These are phyloP conservation scores for Penicilliopsis zonata DNA, from an alignment of 495 filamentous ascomycete genomes.

Conservation along the genomic window DNA sequence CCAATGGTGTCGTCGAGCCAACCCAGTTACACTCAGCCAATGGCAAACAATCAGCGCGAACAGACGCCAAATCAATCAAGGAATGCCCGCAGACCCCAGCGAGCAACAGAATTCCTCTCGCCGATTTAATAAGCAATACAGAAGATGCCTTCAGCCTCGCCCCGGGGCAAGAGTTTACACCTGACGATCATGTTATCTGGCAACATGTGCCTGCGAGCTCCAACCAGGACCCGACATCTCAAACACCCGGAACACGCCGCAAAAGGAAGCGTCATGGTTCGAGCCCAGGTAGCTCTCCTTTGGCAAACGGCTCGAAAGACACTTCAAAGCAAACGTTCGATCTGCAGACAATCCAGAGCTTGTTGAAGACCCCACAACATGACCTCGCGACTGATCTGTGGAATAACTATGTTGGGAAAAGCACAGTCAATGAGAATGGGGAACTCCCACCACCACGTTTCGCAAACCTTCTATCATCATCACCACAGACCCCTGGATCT, in stretches of 20 bases:
- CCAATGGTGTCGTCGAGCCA: constrained; percentile 27
- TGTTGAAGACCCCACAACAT: constrained; percentile 60
- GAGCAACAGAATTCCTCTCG: constrained; percentile 59
- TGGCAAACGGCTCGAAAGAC: constrained; percentile 33
- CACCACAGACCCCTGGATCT: constrained; percentile 46
- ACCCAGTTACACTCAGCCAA: constrained; percentile 13
- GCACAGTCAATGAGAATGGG: constrained; percentile 22
- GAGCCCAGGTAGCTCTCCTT: constrained; percentile 64
- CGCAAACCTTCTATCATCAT: constrained; percentile 59
- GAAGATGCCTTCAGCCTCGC: constrained; percentile 41
- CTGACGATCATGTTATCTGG: constrained; percentile 68
- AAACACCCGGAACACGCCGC: constrained; percentile 38
- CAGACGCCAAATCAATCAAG: constrained; percentile 23
- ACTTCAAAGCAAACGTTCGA: constrained; percentile 30
- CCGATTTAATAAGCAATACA: constrained; percentile 65
- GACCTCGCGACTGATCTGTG: constrained; percentile 82
- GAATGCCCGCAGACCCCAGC: constrained; percentile 62
- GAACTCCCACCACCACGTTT: constrained; percentile 38
- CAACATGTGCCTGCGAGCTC: constrained; percentile 41
- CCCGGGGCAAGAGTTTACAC: constrained; percentile 37
- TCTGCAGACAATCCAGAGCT: constrained; percentile 39
- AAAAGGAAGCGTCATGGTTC: constrained; percentile 72
- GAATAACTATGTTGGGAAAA: constrained; percentile 58
- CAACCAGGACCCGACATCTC: constrained; percentile 23
- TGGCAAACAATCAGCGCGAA: constrained; percentile 18